Conservation (phyloP, 2,329 filamentous ascomycete genomes). For the Magnaporthiopsis poae region DNA sequence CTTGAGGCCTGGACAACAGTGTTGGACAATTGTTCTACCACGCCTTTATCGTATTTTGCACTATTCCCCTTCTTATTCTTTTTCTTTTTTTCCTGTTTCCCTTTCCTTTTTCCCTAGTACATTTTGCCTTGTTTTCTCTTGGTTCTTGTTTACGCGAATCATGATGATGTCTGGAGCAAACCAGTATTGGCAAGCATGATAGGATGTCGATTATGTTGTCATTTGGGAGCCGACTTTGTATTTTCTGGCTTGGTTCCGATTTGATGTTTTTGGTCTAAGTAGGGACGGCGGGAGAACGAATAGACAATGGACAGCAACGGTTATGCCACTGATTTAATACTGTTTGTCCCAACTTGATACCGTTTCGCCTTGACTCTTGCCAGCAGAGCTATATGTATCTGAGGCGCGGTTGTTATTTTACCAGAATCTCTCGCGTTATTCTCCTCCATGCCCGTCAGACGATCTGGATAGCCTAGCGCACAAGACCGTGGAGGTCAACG, state of each 20-base stretch:
- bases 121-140: neutral
- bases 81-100: neutral
- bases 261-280: neutral
- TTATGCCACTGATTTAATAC: neutral
- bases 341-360: neutral
- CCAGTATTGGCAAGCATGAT: neutral
- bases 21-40: neutral
- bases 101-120: neutral
- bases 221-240: neutral
- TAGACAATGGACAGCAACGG: neutral
- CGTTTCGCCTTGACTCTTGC: neutral
- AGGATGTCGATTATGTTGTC: neutral
- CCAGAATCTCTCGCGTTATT: neutral
- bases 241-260: neutral
- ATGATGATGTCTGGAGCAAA: conserved; percentile 2
- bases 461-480: too few species aligned
- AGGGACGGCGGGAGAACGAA: neutral
- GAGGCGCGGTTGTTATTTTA: neutral
- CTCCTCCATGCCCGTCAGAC: neutral
- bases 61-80: neutral
- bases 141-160: neutral
- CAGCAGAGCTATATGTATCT: neutral
- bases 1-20: neutral
- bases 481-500: too few species aligned
- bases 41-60: neutral